phyloP scores from a whole-genome alignment of 768 basidiomycete species.

The Collybia sp. region DNA sequence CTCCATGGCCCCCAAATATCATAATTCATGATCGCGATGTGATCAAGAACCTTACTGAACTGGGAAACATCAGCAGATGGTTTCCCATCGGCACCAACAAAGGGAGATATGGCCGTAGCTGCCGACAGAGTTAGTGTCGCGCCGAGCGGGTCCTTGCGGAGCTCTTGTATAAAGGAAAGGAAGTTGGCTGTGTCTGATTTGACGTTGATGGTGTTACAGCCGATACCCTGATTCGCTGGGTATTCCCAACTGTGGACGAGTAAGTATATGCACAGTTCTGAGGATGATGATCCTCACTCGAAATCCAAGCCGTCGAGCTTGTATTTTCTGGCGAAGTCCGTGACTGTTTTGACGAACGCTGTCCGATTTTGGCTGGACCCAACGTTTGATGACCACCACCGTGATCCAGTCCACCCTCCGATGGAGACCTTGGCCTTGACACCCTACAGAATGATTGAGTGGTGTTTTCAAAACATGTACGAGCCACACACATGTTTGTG shows the following conservation, averaged over 20 bases:
- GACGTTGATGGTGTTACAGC: conserved; percentile 47
- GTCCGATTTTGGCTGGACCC: conserved; percentile 55
- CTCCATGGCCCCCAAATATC: conserved; percentile 62
- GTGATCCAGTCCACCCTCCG: conserved; percentile 69
- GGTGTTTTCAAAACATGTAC: background rate
- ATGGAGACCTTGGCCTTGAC: conserved; percentile 57
- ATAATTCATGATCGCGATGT: conserved; percentile 59
- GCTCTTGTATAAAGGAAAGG: conserved; percentile 59
- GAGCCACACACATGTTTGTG: conserved; percentile 32
- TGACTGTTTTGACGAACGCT: conserved; percentile 57
- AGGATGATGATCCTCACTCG: conserved; percentile 28
- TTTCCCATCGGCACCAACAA: conserved; percentile 33
- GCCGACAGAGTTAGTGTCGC: conserved; percentile 43
- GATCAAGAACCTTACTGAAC: conserved; percentile 52
- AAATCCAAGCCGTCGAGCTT: conserved; percentile 55
- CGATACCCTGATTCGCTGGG: conserved; percentile 54
- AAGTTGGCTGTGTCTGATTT: conserved; percentile 58
- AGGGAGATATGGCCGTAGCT: conserved; percentile 19
- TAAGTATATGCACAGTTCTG: background rate
- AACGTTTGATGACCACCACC: conserved; percentile 59
- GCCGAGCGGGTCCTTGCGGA: conserved; percentile 43
- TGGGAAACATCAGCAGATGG: conserved; percentile 54
- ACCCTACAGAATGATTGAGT: conserved; percentile 25
- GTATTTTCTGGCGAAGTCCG: conserved; percentile 46
- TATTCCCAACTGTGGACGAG: conserved; percentile 76